phyloP scores from a whole-genome alignment of 169 alveolate species.

The Babesia ovata region DNA sequence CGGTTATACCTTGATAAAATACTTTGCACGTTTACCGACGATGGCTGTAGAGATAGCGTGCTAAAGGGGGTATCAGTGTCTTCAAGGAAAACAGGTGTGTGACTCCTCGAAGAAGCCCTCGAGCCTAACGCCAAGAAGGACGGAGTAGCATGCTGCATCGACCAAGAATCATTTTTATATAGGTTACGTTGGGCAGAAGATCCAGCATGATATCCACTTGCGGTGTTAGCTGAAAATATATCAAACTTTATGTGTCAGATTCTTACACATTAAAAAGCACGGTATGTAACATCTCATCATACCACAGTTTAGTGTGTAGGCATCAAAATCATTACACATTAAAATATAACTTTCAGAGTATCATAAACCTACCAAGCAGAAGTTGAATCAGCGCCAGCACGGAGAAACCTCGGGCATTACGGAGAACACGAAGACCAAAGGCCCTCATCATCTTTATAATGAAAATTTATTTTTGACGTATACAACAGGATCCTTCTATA shows the following conservation, averaged over 20 bases:
- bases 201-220: neutral
- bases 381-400: neutral
- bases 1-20: neutral
- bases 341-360: no score
- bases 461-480: no score
- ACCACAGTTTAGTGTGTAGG: neutral
- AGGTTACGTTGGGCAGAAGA: neutral
- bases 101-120: no score
- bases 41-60: neutral
- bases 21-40: neutral
- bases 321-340: neutral
- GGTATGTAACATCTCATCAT: neutral
- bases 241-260: neutral
- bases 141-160: neutral
- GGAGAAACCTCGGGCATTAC: no score
- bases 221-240: neutral
- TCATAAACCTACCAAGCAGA: constrained; percentile 4
- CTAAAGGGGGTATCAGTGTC: neutral
- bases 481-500: no score
- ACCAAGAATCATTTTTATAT: neutral
- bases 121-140: neutral
- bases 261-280: neutral
- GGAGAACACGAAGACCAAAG: no score
- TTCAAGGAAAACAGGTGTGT: no score
- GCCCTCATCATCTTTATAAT: no score